Evolutionary conservation across 805 yeast species (phyloP).

Genomic region (Wickerhamiella shivajii): DNA sequence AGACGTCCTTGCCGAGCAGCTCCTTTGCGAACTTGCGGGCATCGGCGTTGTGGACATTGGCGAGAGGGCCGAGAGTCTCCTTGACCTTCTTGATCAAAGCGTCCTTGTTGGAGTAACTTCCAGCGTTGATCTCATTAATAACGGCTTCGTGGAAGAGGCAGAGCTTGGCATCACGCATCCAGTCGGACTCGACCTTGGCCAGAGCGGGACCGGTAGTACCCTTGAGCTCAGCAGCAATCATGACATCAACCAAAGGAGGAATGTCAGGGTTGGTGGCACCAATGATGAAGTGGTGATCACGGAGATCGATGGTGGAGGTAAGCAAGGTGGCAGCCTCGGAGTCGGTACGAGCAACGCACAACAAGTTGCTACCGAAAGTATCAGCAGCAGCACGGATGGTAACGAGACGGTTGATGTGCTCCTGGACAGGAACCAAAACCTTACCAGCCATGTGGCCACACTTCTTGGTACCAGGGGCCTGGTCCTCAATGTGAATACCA

Average conservation of each 20-base stretch:
- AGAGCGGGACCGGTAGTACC: slow-evolving; percentile 64
- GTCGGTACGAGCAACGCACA: slow-evolving; percentile 90
- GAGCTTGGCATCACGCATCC: slow-evolving; percentile 72
- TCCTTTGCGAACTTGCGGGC: slow-evolving; percentile 64
- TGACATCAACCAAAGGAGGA: slow-evolving; percentile 56
- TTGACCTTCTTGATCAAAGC: slow-evolving; percentile 51
- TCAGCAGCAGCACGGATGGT: slow-evolving; percentile 94
- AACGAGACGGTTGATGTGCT: slow-evolving; percentile 85
- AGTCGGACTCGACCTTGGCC: slow-evolving; percentile 60
- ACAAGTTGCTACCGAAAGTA: slow-evolving; percentile 72
- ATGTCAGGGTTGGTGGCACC: slow-evolving; percentile 82
- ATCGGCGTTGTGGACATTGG: slow-evolving; percentile 62
- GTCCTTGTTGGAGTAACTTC: slow-evolving; percentile 44
- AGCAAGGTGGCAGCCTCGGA: slow-evolving; percentile 94
- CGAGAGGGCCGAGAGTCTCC: slow-evolving; percentile 55
- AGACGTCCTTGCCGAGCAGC: slow-evolving; percentile 65
- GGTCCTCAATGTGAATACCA: slow-evolving; percentile 97
- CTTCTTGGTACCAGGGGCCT: slow-evolving; percentile 96
- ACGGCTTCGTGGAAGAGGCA: slow-evolving; percentile 88
- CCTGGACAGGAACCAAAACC: slow-evolving; percentile 93
- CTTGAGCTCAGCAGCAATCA: slow-evolving; percentile 64
- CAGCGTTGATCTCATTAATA: slow-evolving; percentile 57
- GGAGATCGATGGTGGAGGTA: slow-evolving; percentile 83
- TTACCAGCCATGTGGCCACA: slow-evolving; percentile 99
- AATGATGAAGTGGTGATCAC: slow-evolving; percentile 85